These are phyloP conservation scores for Pythium myriotylum DNA, from an alignment of 352 stramenopile species.

Conservation along the genomic window DNA sequence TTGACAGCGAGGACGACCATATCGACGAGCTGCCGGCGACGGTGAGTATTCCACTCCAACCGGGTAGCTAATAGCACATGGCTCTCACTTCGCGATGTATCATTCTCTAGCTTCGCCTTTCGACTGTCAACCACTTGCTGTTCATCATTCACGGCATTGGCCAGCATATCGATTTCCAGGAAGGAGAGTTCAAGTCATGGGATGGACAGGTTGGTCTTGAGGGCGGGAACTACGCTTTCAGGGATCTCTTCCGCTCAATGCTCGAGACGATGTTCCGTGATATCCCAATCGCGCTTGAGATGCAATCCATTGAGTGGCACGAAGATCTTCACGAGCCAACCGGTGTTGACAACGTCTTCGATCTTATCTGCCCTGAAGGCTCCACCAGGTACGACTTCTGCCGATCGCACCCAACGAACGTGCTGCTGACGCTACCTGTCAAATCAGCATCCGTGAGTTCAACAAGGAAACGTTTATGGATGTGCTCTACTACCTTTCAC, in stretches of 20 bases:
- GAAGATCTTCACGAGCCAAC: constrained; percentile 87
- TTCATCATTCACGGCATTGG: constrained; percentile 89
- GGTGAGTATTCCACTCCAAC: constrained; percentile 39
- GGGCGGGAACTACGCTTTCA: constrained; percentile 79
- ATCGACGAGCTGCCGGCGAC: constrained; percentile 72
- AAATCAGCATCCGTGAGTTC: constrained; percentile 85
- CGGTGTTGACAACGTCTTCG: constrained; percentile 82
- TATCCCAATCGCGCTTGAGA: constrained; percentile 81
- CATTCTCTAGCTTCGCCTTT: constrained; percentile 72
- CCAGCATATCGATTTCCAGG: constrained; percentile 85
- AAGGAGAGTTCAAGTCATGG: constrained; percentile 82
- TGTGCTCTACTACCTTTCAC: constrained; percentile 93
- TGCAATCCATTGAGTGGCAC: constrained; percentile 91
- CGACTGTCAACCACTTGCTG: constrained; percentile 81
- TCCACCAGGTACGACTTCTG: constrained; percentile 46
- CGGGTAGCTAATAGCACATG: too few species aligned
- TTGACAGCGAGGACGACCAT: constrained; percentile 65
- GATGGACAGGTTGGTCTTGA: constrained; percentile 70
- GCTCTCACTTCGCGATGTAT: too few species aligned
- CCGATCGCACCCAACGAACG: too few species aligned
- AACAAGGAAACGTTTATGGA: constrained; percentile 95
- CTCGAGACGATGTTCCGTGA: constrained; percentile 81
- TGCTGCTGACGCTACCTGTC: not conserved
- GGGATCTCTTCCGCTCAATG: constrained; percentile 76
- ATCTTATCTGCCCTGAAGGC: constrained; percentile 81